A percentile compares a stretch with the other conserved stretches of the same genome.
These are phyloP conservation scores for Fusarium sp. DNA, from an alignment of 2,329 filamentous ascomycete species.

Conservation along the genomic window DNA sequence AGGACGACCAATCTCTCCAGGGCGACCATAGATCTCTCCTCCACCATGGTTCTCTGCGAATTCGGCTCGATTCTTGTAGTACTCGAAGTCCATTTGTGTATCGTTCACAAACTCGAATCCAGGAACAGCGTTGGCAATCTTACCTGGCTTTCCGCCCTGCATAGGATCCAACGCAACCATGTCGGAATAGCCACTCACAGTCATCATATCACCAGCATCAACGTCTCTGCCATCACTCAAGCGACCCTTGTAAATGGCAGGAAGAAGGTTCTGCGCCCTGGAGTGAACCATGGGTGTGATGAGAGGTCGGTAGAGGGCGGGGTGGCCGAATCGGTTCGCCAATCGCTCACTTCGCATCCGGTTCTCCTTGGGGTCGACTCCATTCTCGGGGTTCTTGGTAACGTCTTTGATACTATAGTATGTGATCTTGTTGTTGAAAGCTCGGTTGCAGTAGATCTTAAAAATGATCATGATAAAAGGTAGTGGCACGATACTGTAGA, in stretches of 20 bases:
- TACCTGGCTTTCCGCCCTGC: conserved; percentile 66
- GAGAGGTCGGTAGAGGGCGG: conserved; percentile 87
- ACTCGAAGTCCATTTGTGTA: conserved; percentile 86
- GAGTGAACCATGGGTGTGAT: conserved; percentile 96
- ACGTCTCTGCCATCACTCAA: conserved; percentile 74
- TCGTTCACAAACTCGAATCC: conserved; percentile 94
- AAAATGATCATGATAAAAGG: conserved; percentile 83
- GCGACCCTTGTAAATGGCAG: conserved; percentile 87
- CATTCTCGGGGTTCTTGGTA: conserved; percentile 59
- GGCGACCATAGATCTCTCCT: conserved; percentile 73
- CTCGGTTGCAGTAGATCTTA: conserved; percentile 83
- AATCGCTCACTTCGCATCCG: conserved; percentile 74
- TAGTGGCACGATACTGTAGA: conserved; percentile 78
- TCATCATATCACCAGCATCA: conserved; percentile 66
- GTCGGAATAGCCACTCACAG: conserved; percentile 82
- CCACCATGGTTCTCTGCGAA: conserved; percentile 91
- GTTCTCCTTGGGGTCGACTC: conserved; percentile 61
- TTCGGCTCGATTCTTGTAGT: conserved; percentile 90
- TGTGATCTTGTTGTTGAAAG: conserved; percentile 83
- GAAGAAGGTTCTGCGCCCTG: conserved; percentile 86
- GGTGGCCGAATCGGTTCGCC: conserved; percentile 86
- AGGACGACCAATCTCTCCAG: conserved; percentile 69
- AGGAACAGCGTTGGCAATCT: conserved; percentile 61
- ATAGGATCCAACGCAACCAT: conserved; percentile 85
- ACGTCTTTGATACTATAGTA: conserved; percentile 80